Conservation (phyloP, 257 asterid genomes). For the Penstemon newberryi region DNA sequence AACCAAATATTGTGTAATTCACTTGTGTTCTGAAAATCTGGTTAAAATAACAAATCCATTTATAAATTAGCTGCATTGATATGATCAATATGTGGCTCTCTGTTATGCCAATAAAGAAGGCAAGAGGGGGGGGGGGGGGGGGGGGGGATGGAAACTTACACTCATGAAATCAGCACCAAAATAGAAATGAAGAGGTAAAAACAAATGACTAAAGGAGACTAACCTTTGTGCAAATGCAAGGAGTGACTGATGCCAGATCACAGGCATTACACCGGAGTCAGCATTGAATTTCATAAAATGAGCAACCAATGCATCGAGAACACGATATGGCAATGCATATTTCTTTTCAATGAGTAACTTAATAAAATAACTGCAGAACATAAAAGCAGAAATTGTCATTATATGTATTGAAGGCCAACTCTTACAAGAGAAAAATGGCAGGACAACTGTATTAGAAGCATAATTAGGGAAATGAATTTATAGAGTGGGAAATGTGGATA, state of each 20-base stretch:
- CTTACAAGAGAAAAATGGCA: too few relatives aligned
- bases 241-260: conserved; percentile 97
- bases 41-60: not conserved
- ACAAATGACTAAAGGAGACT: conserved; percentile 24
- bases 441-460: too few relatives aligned
- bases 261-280: conserved; percentile 88
- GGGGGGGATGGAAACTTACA: not conserved
- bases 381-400: not conserved
- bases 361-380: conserved; percentile 75
- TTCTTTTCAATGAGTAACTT: conserved; percentile 87
- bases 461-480: not conserved
- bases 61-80: conserved; percentile 1
- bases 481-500: not conserved
- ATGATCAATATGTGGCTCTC: not conserved
- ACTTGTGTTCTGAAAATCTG: not conserved
- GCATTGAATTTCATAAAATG: conserved; percentile 82
- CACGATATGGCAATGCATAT: conserved; percentile 96
- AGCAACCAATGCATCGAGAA: conserved; percentile 85
- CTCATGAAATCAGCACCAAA: not conserved
- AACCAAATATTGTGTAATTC: conserved; percentile 3
- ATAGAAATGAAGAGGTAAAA: not conserved
- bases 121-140: conserved; percentile 4
- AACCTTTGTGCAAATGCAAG: conserved; percentile 94
- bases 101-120: conserved; percentile 7
- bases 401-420: not conserved